A percentile compares a stretch with the other conserved stretches of the same genome.
phyloP scores from a whole-genome alignment of 2,329 filamentous ascomycete genomes.

The Aspergillus arachidicola region DNA sequence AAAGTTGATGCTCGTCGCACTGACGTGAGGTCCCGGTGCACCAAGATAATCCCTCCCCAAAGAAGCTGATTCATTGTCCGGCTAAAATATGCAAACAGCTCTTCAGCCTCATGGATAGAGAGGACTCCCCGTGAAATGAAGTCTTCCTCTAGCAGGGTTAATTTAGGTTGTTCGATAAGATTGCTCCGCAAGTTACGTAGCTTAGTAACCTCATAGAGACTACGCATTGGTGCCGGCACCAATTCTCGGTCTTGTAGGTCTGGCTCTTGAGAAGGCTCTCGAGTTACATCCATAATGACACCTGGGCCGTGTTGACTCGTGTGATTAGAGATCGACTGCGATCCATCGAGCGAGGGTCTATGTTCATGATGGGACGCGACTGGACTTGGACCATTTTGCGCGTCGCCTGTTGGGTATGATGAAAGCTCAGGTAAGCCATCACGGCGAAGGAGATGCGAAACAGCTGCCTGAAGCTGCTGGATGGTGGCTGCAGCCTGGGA shows the following conservation, averaged over 20 bases:
- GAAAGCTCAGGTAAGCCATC: constrained; percentile 46
- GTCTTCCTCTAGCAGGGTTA: constrained; percentile 48
- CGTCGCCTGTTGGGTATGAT: constrained; percentile 37
- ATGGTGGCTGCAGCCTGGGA: constrained; percentile 45
- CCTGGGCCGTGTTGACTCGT: constrained; percentile 29
- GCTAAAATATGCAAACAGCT: constrained; percentile 55
- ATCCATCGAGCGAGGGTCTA: constrained; percentile 28
- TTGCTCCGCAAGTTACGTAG: constrained; percentile 47
- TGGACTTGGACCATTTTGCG: constrained; percentile 29
- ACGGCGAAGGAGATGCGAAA: constrained; percentile 49
- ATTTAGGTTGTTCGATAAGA: constrained; percentile 39
- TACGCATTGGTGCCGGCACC: constrained; percentile 56
- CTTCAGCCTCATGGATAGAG: constrained; percentile 52
- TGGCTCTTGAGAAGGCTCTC: constrained; percentile 50
- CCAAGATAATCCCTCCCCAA: constrained; percentile 56
- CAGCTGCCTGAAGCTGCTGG: constrained; percentile 47
- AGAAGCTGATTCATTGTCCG: constrained; percentile 55
- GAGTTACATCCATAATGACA: constrained; percentile 45
- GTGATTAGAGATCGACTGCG: constrained; percentile 29
- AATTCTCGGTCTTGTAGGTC: constrained; percentile 45
- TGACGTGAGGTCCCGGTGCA: constrained; percentile 53
- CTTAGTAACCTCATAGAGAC: constrained; percentile 58
- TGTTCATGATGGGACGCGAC: constrained; percentile 32
- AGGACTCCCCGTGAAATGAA: constrained; percentile 55
- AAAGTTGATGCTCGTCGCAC: constrained; percentile 59